These are phyloP conservation scores for Phytophthora tubulina DNA, from an alignment of 352 stramenopile species.

Conservation along the genomic window DNA sequence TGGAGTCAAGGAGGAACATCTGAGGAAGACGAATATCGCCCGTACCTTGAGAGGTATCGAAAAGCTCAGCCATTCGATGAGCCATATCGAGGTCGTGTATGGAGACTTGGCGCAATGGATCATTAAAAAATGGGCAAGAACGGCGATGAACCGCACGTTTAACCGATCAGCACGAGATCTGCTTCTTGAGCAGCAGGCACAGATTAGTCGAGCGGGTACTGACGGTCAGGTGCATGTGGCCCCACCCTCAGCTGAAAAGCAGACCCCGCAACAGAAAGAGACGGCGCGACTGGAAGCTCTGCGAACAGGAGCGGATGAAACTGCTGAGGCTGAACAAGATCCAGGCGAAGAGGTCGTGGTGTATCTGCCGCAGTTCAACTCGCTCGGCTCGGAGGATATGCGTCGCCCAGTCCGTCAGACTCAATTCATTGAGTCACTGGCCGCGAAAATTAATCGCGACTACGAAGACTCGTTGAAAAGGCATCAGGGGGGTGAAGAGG, in stretches of 20 bases:
- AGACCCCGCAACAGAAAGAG: conserved; percentile 37
- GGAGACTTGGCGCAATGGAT: conserved; percentile 72
- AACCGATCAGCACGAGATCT: conserved; percentile 51
- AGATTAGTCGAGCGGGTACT: conserved; percentile 45
- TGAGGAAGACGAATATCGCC: conserved; percentile 68
- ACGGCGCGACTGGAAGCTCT: conserved; percentile 44
- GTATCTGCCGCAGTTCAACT: conserved; percentile 70
- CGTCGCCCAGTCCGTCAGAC: conserved; percentile 60
- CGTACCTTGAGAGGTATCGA: conserved; percentile 61
- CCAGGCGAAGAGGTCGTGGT: conserved; percentile 49
- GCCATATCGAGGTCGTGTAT: conserved; percentile 52
- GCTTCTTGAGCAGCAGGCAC: conserved; percentile 51
- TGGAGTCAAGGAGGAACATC: conserved; percentile 60
- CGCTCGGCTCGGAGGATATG: conserved; percentile 66
- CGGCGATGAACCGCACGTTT: conserved; percentile 54
- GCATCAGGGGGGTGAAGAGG: conserved; percentile 37
- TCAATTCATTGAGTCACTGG: conserved; percentile 67
- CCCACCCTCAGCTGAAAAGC: conserved; percentile 15
- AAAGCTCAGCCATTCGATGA: conserved; percentile 44
- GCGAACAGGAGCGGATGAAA: conserved; percentile 19
- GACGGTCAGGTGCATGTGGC: conserved; percentile 45
- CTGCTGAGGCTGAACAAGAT: conserved; percentile 30
- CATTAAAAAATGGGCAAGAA: conserved; percentile 65
- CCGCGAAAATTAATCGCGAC: conserved; percentile 58
- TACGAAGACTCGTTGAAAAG: conserved; percentile 61